phyloP scores from a whole-genome alignment of 352 stramenopile species.

The Phytophthora litchii region DNA sequence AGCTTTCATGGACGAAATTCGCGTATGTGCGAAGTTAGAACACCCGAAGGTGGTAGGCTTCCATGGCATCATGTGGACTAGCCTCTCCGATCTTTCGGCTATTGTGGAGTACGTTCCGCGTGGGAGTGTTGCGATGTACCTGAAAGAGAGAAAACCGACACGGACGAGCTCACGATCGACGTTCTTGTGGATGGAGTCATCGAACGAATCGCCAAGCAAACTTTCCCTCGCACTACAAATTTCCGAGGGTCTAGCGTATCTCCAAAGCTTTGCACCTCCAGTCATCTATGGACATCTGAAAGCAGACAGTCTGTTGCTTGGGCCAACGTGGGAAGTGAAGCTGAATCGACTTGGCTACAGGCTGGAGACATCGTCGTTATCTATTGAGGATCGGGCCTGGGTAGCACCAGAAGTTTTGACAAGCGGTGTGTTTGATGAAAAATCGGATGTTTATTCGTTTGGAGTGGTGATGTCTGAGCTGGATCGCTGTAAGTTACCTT shows the following conservation, averaged over 20 bases:
- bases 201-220: constrained; percentile 39
- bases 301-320: constrained; percentile 67
- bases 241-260: constrained; percentile 60
- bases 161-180: constrained; percentile 19
- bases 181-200: constrained; percentile 44
- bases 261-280: constrained; percentile 68
- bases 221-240: constrained; percentile 61
- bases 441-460: constrained; percentile 76
- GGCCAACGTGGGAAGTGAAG: constrained; percentile 55
- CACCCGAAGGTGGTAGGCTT: constrained; percentile 65
- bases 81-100: constrained; percentile 54
- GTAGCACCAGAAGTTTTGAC: constrained; percentile 63
- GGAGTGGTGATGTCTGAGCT: constrained; percentile 74
- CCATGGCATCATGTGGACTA: constrained; percentile 63
- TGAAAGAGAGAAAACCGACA: constrained; percentile 50
- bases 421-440: constrained; percentile 61
- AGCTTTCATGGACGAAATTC: constrained; percentile 75
- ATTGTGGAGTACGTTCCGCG: constrained; percentile 68
- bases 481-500: constrained; percentile 52
- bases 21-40: constrained; percentile 56
- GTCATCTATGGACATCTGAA: constrained; percentile 67
- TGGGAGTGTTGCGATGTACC: constrained; percentile 34
- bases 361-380: constrained; percentile 38
- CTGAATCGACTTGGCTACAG: constrained; percentile 62
- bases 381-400: constrained; percentile 41